Evolutionary conservation across 108 stramenopile genomes (phyloP).

Genomic region (Skeletonema tropicum): DNA sequence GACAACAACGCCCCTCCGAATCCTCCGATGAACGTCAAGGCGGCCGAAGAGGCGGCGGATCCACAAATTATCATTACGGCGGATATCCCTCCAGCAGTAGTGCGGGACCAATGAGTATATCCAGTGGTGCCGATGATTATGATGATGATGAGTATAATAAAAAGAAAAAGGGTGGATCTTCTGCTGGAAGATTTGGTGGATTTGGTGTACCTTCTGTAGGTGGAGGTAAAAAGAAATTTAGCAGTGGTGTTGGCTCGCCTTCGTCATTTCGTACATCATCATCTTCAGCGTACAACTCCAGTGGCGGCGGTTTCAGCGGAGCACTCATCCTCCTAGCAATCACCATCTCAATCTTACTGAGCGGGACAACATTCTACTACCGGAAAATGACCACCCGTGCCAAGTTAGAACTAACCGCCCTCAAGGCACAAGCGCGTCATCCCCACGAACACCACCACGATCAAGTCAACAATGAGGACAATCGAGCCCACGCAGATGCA

Average conservation of each 20-base stretch:
- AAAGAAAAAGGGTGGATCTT: not conserved
- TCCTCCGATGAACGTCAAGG: conserved; percentile 10
- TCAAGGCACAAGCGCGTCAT: not conserved
- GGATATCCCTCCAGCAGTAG: not conserved
- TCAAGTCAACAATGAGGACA: not conserved
- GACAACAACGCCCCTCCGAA: conserved; percentile 9
- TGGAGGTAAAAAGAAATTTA: not conserved
- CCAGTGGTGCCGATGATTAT: conserved; percentile 9
- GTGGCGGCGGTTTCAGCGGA: not conserved
- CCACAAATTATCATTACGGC: conserved; percentile 1
- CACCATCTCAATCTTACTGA: not conserved
- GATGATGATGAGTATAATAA: not conserved
- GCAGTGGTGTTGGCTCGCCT: not conserved
- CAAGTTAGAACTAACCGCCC: not conserved
- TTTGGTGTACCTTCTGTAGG: not conserved
- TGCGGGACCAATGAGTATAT: not conserved
- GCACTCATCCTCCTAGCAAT: not conserved
- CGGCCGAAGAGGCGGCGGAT: not conserved
- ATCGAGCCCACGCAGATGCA: not conserved
- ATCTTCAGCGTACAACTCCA: not conserved
- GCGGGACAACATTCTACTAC: not conserved
- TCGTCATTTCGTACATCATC: not conserved
- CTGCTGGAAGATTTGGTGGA: not conserved
- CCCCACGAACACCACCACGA: not conserved
- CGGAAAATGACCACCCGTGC: not conserved